These are phyloP conservation scores for Parathielavia hyrcaniae DNA, from an alignment of 495 filamentous ascomycete species.

Conservation along the genomic window DNA sequence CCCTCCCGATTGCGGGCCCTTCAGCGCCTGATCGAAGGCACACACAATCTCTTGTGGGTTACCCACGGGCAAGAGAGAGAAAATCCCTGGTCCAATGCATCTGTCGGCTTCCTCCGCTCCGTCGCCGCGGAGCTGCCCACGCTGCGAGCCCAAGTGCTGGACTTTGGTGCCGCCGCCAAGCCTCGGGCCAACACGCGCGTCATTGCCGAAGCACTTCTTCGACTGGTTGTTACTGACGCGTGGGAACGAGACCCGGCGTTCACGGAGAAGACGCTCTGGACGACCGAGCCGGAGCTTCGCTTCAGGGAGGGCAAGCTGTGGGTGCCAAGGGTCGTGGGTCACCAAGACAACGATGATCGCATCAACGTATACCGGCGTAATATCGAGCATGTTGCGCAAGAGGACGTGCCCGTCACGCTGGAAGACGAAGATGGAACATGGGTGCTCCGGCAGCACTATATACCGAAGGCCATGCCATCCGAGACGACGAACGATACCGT, in stretches of 20 bases:
- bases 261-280: background rate
- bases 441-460: background rate
- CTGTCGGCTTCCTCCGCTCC: conserved; percentile 1
- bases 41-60: background rate
- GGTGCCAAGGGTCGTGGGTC: background rate
- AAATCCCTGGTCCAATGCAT: background rate
- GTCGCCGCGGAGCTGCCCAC: background rate
- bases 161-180: background rate
- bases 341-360: background rate
- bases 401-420: background rate
- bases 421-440: background rate
- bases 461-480: background rate
- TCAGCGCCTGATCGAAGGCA: background rate
- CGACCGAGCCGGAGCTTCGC: background rate
- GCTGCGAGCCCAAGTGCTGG: background rate
- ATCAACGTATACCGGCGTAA: background rate
- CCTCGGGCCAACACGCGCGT: background rate
- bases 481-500: background rate
- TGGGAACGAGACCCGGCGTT: background rate
- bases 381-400: background rate
- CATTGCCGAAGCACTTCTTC: background rate
- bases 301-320: background rate
- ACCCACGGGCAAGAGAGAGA: background rate
- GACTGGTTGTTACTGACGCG: background rate
- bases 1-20: background rate